Evolutionary conservation across 768 basidiomycete species (phyloP).

Genomic region (Crucibulum laeve): DNA sequence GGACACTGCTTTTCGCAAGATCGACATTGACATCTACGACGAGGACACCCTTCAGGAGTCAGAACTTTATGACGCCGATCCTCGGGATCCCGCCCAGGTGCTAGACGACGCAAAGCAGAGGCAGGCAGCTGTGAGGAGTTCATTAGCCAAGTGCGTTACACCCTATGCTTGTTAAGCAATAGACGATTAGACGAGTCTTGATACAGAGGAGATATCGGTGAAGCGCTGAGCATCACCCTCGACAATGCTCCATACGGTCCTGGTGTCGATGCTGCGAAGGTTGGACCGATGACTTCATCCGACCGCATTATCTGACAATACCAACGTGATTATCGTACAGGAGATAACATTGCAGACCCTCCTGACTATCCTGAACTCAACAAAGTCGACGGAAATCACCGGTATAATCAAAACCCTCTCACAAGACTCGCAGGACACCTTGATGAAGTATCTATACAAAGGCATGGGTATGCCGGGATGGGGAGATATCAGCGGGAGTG

Average conservation of each 20-base stretch:
- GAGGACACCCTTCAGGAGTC: constrained; percentile 84
- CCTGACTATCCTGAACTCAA: constrained; percentile 89
- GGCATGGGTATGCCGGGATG: constrained; percentile 76
- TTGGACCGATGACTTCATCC: constrained; percentile 20
- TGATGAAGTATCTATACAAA: constrained; percentile 99
- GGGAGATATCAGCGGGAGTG: constrained; percentile 58
- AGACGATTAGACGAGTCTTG: background rate
- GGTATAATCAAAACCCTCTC: constrained; percentile 68
- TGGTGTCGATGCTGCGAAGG: constrained; percentile 88
- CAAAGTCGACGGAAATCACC: constrained; percentile 84
- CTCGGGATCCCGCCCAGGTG: constrained; percentile 70
- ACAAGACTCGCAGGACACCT: constrained; percentile 75
- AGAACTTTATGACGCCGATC: constrained; percentile 85
- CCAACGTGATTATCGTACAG: constrained; percentile 31
- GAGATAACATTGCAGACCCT: constrained; percentile 75
- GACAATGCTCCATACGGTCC: constrained; percentile 87
- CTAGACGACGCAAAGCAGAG: constrained; percentile 75
- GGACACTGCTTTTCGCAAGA: constrained; percentile 76
- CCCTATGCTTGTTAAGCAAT: background rate
- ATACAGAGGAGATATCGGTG: constrained; percentile 68
- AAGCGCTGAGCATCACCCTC: constrained; percentile 67
- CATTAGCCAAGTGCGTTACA: constrained; percentile 67
- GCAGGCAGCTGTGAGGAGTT: constrained; percentile 63
- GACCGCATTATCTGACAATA: background rate
- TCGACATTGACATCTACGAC: constrained; percentile 91